A percentile compares a stretch with the other conserved stretches of the same genome.
These are phyloP conservation scores for Fistulifera pelliculosa DNA, from an alignment of 108 stramenopile genomes.

Conservation along the genomic window DNA sequence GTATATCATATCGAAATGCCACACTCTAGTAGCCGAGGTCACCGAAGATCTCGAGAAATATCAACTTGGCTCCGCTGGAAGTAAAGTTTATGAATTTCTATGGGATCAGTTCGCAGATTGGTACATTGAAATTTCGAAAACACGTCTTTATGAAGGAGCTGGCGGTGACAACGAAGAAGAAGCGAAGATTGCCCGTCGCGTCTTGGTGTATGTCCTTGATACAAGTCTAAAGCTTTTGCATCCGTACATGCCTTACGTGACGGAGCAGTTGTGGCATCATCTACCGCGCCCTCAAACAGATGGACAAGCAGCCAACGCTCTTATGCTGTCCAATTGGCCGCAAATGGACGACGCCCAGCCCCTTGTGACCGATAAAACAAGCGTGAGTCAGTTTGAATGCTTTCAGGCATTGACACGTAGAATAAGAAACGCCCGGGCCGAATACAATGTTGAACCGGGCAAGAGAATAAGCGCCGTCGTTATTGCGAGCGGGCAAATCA, in stretches of 20 bases:
- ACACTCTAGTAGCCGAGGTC: constrained; percentile 72
- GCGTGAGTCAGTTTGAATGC: constrained; percentile 62
- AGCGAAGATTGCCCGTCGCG: constrained; percentile 70
- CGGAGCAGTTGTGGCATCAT: constrained; percentile 97
- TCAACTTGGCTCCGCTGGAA: constrained; percentile 80
- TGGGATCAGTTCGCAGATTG: constrained; percentile 98
- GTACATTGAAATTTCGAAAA: constrained; percentile 93
- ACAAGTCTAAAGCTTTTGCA: constrained; percentile 88
- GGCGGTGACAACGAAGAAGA: constrained; percentile 66
- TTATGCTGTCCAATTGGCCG: constrained; percentile 86
- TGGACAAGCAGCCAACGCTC: constrained; percentile 48
- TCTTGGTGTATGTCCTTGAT: constrained; percentile 93
- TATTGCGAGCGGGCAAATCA: constrained; percentile 50
- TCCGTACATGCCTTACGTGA: constrained; percentile 98
- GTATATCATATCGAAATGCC: constrained; percentile 88
- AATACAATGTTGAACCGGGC: constrained; percentile 86
- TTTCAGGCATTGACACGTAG: constrained; percentile 84
- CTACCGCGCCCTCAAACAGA: constrained; percentile 52
- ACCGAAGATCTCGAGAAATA: constrained; percentile 84
- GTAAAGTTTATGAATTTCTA: constrained; percentile 88
- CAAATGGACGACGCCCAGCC: constrained; percentile 64
- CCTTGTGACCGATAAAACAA: constrained; percentile 53
- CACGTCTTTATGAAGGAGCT: constrained; percentile 74
- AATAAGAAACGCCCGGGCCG: constrained; percentile 85
- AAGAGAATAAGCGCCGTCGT: constrained; percentile 75